Conservation (phyloP, 306 rosid species). For the Senna tora region DNA sequence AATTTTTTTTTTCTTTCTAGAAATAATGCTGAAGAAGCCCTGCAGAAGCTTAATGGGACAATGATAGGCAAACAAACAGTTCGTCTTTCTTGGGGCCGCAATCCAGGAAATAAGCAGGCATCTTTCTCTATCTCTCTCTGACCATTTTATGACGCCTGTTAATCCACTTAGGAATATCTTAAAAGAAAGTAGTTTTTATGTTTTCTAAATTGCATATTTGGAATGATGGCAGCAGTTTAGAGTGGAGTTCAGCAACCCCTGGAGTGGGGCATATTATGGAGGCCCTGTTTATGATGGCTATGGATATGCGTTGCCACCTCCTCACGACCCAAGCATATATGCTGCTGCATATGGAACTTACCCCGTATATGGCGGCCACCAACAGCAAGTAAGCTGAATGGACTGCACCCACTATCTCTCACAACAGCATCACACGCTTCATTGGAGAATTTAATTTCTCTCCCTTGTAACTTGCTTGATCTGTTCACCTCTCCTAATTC, state of each 20-base stretch:
- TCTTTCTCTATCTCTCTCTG: conserved; percentile 31
- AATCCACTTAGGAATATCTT: conserved; percentile 3
- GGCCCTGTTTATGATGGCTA: conserved; percentile 83
- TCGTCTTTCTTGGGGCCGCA: conserved; percentile 99
- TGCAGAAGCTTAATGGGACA: conserved; percentile 86
- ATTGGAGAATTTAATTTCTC: conserved; percentile 6
- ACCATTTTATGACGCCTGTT: neutral
- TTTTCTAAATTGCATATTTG: conserved; percentile 14
- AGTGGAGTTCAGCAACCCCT: conserved; percentile 68
- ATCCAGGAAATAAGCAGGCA: conserved; percentile 98
- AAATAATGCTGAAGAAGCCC: conserved; percentile 92
- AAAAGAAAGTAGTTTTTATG: no score
- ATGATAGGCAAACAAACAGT: conserved; percentile 88
- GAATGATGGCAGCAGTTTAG: conserved; percentile 59
- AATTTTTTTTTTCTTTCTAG: conserved; percentile 47
- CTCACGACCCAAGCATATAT: conserved; percentile 84
- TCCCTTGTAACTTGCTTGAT: conserved; percentile 55
- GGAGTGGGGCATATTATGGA: conserved; percentile 84
- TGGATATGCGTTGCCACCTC: conserved; percentile 77
- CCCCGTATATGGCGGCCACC: conserved; percentile 84
- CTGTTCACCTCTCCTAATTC: conserved; percentile 63
- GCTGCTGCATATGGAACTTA: conserved; percentile 86
- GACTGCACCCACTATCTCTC: conserved; percentile 40
- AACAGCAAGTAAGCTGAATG: conserved; percentile 91
- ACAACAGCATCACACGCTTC: conserved; percentile 37